Base-by-base conservation (phyloP, 2,329 filamentous ascomycete species). In the Cadophora gregata region DNA sequence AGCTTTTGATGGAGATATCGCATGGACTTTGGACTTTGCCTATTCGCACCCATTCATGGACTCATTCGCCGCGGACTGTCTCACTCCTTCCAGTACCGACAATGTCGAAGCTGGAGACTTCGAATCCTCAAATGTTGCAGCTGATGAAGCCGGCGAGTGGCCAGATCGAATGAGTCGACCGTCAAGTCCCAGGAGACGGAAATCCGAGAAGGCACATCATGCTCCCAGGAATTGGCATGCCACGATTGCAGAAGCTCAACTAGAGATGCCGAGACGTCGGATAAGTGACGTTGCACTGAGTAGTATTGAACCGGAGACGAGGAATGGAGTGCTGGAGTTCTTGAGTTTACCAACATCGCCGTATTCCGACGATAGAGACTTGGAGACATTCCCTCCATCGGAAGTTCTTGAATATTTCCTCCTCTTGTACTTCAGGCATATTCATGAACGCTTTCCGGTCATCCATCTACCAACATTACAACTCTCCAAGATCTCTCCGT, bases 1-100 rank as follows among this genome's bases (percentile, higher is more conserved):
- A 38, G 33, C 55, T 29, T 59, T 59, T 16, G 55, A 59, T 25
- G 55, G 55, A 25, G 55, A 59, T 33, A 59, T 59, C n/a, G 55
- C 29, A n/a, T 59, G 55, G 55, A 59, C 55, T 14, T 19, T 59
- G 16, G 55, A 38, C 16, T 59, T 59, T 10, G 55, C 55, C 1
- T 38, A 59, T 16, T 38, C 33, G 16, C 55, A 59, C 10, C 55
- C 55, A 2, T 55, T 38, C 14, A 33, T 33, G 55, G 55, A 59
- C 21, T 24, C 29, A 1, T 33, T 59, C 25, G 4, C 55, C 55
- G 55, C 27, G 9, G 33, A 59, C 21, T 16, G 38, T 8, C 55
- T 59, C 14, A 59, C 33, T 10, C 50, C 50, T 29, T 55, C 50
- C 8, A 55, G 50, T 29, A 33, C 50, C 19, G 50, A 25, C 2